Conservation (phyloP, 2,329 filamentous ascomycete genomes). For the Claviceps cyperi region DNA sequence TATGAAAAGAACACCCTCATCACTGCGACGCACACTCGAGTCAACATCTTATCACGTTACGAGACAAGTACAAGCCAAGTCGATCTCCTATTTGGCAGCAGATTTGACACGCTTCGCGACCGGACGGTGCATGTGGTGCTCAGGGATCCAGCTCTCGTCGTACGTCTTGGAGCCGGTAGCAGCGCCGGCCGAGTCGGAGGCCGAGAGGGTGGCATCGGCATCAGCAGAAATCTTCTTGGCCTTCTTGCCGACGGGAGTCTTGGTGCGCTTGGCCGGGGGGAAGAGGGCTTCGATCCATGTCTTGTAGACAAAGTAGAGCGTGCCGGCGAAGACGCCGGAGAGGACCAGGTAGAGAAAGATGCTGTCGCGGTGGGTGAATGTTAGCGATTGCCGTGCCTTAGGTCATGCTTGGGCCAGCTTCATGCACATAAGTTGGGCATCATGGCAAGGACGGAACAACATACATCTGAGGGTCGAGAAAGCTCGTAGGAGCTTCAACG, state of each 20-base stretch:
- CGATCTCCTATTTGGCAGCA: constrained; percentile 28
- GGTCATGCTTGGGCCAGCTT: no score
- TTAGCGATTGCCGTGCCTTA: not conserved
- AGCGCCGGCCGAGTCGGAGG: constrained; percentile 55
- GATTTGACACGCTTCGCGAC: constrained; percentile 54
- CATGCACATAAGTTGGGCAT: no score
- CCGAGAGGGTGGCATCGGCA: constrained; percentile 45
- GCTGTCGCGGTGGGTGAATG: constrained; percentile 28
- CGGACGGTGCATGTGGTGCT: constrained; percentile 76
- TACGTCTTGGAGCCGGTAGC: constrained; percentile 59
- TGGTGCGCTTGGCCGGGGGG: constrained; percentile 68
- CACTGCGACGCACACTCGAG: no score
- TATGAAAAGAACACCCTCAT: no score
- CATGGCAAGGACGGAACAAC: constrained; percentile 15
- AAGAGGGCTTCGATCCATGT: constrained; percentile 95
- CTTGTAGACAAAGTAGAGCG: constrained; percentile 92
- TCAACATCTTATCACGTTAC: no score
- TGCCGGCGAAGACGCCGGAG: constrained; percentile 59
- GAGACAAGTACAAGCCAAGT: not conserved
- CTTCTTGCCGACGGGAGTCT: constrained; percentile 36
- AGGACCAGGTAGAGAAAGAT: constrained; percentile 97
- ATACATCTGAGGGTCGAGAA: constrained; percentile 93
- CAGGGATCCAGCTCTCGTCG: constrained; percentile 89
- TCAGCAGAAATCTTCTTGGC: constrained; percentile 52
- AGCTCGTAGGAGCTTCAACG: constrained; percentile 79